Percentiles rank a stretch among this genome's conserved stretches.
These are phyloP conservation scores for Hyphopichia homilentoma DNA, from an alignment of 805 yeast genomes.

Conservation along the genomic window DNA sequence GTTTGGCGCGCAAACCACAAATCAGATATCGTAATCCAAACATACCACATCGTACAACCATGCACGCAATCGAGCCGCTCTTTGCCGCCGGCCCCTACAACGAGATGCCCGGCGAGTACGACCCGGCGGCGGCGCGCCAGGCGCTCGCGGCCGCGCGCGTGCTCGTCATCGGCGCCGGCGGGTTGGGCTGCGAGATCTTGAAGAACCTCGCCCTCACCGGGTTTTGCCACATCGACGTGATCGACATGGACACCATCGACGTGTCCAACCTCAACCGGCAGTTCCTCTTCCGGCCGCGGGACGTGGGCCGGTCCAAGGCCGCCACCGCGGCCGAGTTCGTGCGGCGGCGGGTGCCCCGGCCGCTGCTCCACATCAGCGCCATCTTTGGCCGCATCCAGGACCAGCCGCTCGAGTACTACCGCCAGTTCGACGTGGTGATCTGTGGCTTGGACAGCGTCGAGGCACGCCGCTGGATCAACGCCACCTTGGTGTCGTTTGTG, in stretches of 20 bases:
- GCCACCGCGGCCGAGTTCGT: conserved; percentile 61
- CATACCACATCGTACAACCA: too few species aligned
- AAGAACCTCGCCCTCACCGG: conserved; percentile 72
- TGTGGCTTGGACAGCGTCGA: conserved; percentile 89
- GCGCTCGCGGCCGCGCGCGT: conserved; percentile 22
- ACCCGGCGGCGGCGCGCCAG: conserved; percentile 13
- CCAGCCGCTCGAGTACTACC: conserved; percentile 57
- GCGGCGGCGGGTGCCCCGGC: conserved; percentile 38
- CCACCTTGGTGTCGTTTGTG: conserved; percentile 59
- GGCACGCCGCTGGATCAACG: conserved; percentile 89
- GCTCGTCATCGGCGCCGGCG: conserved; percentile 73
- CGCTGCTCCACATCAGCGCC: conserved; percentile 45
- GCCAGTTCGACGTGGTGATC: conserved; percentile 65
- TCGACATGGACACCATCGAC: conserved; percentile 83
- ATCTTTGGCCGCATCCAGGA: conserved; percentile 60
- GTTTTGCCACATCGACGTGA: conserved; percentile 58
- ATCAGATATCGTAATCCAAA: too few species aligned
- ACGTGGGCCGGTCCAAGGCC: conserved; percentile 67
- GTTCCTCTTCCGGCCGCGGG: conserved; percentile 58
- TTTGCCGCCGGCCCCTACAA: conserved; percentile 42
- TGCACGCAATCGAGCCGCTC: too few species aligned
- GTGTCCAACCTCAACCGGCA: conserved; percentile 74
- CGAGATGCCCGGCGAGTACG: conserved; percentile 35
- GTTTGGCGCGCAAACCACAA: too few species aligned
- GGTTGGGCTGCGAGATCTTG: conserved; percentile 76